These are phyloP conservation scores for Termitomyces sp. DNA, from an alignment of 768 basidiomycete genomes.

Conservation along the genomic window DNA sequence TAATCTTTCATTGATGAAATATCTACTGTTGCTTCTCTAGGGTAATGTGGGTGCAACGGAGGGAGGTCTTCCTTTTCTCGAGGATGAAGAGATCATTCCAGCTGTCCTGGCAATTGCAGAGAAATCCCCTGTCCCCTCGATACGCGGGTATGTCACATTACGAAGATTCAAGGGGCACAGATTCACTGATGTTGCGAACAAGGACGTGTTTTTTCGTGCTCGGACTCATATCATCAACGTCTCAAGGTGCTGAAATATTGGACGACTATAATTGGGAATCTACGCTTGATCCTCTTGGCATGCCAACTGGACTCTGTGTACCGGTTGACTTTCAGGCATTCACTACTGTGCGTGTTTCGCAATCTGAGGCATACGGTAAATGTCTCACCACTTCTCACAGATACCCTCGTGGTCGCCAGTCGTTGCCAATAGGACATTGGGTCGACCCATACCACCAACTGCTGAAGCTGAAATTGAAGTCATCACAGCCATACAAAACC, in stretches of 20 bases:
- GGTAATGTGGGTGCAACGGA: conserved; percentile 91
- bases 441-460: conserved; percentile 58
- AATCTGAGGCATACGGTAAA: background rate
- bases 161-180: background rate
- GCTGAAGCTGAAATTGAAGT: conserved; percentile 76
- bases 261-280: conserved; percentile 94
- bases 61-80: conserved; percentile 89
- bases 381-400: conserved; percentile 38
- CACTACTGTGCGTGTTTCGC: conserved; percentile 53
- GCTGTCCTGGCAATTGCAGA: conserved; percentile 89
- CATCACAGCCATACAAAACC: conserved; percentile 85
- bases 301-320: conserved; percentile 87
- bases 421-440: conserved; percentile 31
- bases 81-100: conserved; percentile 93
- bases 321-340: conserved; percentile 83
- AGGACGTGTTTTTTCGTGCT: conserved; percentile 97
- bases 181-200: background rate
- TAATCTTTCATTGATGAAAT: background rate
- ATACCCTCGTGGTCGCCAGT: conserved; percentile 62
- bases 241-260: conserved; percentile 88
- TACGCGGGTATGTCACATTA: conserved; percentile 69
- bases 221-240: conserved; percentile 87
- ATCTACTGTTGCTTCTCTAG: conserved; percentile 33
- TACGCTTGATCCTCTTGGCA: conserved; percentile 77
- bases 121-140: conserved; percentile 82